Conservation (phyloP, 495 filamentous ascomycete species). For the Xeromyces bisporus region DNA sequence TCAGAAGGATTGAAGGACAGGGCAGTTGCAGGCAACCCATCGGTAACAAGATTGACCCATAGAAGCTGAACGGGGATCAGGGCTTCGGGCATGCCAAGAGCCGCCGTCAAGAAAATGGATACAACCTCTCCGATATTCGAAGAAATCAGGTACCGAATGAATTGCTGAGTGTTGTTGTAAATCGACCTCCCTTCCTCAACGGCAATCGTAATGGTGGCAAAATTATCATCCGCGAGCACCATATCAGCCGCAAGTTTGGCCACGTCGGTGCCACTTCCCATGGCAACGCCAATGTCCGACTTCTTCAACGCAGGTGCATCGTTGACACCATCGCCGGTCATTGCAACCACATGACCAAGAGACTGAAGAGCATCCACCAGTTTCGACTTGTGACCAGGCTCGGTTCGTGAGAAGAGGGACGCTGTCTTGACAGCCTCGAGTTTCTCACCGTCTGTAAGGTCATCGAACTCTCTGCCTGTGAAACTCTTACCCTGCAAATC, state of each 20-base stretch:
- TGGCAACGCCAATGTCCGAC: conserved; percentile 95
- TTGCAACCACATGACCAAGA: conserved; percentile 86
- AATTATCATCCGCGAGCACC: conserved; percentile 98
- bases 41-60: conserved; percentile 98
- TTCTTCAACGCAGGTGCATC: conserved; percentile 98
- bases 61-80: conserved; percentile 93
- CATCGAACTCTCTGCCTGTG: conserved; percentile 88
- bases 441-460: conserved; percentile 60
- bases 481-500: conserved; percentile 83
- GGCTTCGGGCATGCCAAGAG: conserved; percentile 93
- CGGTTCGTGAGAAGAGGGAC: conserved; percentile 90
- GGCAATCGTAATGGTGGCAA: conserved; percentile 89
- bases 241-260: conserved; percentile 95
- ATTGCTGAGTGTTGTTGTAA: conserved; percentile 99
- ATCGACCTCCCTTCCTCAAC: conserved; percentile 96
- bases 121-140: conserved; percentile 99
- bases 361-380: conserved; percentile 93
- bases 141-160: conserved; percentile 97
- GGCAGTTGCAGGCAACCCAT: conserved; percentile 91
- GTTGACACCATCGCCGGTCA: conserved; percentile 99
- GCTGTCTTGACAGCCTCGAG: conserved; percentile 69
- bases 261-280: conserved; percentile 97
- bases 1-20: conserved; percentile 95
- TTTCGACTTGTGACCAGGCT: conserved; percentile 88
- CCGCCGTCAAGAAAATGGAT: conserved; percentile 96